Evolutionary conservation across 163 green algal species (phyloP).

Genomic region (Picocystis sp.): DNA sequence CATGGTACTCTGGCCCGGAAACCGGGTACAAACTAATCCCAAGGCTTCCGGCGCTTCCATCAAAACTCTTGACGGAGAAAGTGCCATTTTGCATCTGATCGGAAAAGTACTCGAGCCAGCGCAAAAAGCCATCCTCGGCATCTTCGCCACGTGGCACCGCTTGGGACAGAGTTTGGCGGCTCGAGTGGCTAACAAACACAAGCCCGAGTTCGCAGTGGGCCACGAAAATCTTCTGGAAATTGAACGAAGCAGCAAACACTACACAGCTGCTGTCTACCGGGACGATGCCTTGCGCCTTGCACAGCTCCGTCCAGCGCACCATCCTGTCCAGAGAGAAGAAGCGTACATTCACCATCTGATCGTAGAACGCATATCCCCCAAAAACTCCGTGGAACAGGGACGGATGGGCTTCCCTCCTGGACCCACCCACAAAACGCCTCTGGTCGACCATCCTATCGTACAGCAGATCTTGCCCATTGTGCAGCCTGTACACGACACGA

Average conservation of each 20-base stretch:
- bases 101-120: constrained; percentile 32
- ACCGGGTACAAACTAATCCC: too few relatives aligned
- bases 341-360: constrained; percentile 24
- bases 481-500: too few relatives aligned
- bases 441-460: too few relatives aligned
- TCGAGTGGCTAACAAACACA: background rate
- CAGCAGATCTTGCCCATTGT: too few relatives aligned
- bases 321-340: constrained; percentile 31
- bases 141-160: background rate
- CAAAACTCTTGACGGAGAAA: too few relatives aligned
- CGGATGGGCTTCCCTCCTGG: too few relatives aligned
- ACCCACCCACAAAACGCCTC: too few relatives aligned
- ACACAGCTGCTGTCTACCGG: constrained; percentile 1
- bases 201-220: background rate
- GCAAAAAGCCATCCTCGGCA: constrained; percentile 18
- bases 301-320: constrained; percentile 12
- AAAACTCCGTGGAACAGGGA: too few relatives aligned
- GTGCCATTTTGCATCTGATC: constrained; percentile 4
- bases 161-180: background rate
- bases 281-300: constrained; percentile 3
- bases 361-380: constrained; percentile 21
- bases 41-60: too few relatives aligned
- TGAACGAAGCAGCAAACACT: constrained; percentile 20
- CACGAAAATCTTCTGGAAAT: constrained; percentile 15
- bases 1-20: too few relatives aligned